phyloP scores from a whole-genome alignment of 192 early-diverging fungal species.

The Entomortierella chlamydospora region DNA sequence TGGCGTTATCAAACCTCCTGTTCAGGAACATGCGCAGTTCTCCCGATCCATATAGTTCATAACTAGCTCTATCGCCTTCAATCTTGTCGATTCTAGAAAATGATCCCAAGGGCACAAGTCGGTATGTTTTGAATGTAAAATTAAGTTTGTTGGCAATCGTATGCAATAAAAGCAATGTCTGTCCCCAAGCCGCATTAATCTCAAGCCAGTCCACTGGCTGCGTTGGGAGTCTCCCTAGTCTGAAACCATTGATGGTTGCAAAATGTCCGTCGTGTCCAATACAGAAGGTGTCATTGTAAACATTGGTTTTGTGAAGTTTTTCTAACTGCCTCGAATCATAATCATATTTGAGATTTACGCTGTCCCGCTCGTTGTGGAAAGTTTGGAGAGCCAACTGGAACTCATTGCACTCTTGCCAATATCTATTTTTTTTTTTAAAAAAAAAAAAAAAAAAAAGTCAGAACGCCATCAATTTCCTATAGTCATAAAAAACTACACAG shows the following conservation, averaged over 20 bases:
- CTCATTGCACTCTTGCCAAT: constrained; percentile 83
- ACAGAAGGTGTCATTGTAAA: constrained; percentile 95
- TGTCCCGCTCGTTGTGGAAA: constrained; percentile 82
- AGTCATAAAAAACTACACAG: too few species aligned
- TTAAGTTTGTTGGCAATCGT: constrained; percentile 87
- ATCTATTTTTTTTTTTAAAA: constrained; percentile 28
- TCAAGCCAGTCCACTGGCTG: constrained; percentile 94
- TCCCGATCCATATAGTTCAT: constrained; percentile 92
- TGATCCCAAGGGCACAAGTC: constrained; percentile 90
- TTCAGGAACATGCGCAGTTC: constrained; percentile 86
- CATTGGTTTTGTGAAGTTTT: constrained; percentile 89
- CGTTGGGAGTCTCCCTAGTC: constrained; percentile 82
- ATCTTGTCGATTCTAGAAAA: constrained; percentile 92
- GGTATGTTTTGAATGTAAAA: constrained; percentile 85
- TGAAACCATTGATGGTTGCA: constrained; percentile 94
- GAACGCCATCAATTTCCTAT: too few species aligned
- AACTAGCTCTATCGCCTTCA: constrained; percentile 74
- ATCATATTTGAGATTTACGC: constrained; percentile 82
- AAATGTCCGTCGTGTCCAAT: constrained; percentile 88
- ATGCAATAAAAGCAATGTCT: constrained; percentile 86
- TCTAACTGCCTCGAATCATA: constrained; percentile 82
- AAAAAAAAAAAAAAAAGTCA: not conserved
- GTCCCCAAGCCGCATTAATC: constrained; percentile 97
- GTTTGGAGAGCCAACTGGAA: constrained; percentile 69
- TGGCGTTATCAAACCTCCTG: constrained; percentile 86